Conservation (phyloP, 805 yeast species). For the Saccharomycopsis sp. region DNA sequence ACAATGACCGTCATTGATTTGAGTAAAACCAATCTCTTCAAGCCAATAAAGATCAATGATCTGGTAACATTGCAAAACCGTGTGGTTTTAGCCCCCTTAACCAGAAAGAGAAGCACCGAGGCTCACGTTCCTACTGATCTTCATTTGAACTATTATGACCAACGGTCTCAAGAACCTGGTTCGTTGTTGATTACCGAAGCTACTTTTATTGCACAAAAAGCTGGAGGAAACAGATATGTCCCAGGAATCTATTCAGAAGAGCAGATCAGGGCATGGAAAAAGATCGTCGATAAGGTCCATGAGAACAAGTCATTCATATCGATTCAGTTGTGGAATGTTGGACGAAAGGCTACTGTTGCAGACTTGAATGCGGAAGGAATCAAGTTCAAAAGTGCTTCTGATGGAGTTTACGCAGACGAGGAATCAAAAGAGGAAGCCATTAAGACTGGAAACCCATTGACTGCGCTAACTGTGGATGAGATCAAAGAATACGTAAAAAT, state of each 20-base stretch:
- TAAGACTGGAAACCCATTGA: constrained; percentile 29
- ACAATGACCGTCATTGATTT: constrained; percentile 13
- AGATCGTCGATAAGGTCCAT: constrained; percentile 44
- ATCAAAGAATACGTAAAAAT: constrained; percentile 34
- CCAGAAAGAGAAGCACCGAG: constrained; percentile 37
- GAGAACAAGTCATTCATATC: constrained; percentile 39
- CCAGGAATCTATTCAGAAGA: constrained; percentile 46
- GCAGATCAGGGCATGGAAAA: constrained; percentile 46
- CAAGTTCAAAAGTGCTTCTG: constrained; percentile 37
- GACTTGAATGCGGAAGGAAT: constrained; percentile 32
- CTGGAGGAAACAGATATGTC: constrained; percentile 37
- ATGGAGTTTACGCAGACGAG: constrained; percentile 31
- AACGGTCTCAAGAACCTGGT: constrained; percentile 50
- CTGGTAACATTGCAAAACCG: constrained; percentile 31
- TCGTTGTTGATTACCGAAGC: constrained; percentile 60
- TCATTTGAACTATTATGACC: constrained; percentile 44
- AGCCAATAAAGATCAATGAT: constrained; percentile 35
- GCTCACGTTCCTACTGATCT: constrained; percentile 41
- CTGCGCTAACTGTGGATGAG: constrained; percentile 34
- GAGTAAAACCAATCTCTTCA: constrained; percentile 30
- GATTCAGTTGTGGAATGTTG: constrained; percentile 49
- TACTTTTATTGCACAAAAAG: constrained; percentile 36
- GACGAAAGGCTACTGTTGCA: constrained; percentile 37
- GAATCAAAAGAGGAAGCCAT: constrained; percentile 31
- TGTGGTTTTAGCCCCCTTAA: constrained; percentile 44